Evolutionary conservation across 495 filamentous ascomycete genomes (phyloP).

Genomic region (Tuber microsphaerosporum): DNA sequence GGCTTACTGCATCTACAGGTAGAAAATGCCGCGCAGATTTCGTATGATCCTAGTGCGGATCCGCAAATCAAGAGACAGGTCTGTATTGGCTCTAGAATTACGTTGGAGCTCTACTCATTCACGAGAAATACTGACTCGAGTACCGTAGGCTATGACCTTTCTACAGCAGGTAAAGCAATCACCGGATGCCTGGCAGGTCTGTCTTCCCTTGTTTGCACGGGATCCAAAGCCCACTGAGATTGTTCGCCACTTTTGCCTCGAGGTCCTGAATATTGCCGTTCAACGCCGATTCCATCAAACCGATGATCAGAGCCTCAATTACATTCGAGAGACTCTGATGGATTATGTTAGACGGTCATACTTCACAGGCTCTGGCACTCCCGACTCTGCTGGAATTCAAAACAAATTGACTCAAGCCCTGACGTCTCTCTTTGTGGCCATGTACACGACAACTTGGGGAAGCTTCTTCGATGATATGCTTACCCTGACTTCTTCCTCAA

Average conservation of each 20-base stretch:
- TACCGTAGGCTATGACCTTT: slow-evolving; percentile 36
- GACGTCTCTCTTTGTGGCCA: slow-evolving; percentile 76
- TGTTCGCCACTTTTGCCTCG: slow-evolving; percentile 77
- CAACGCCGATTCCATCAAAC: slow-evolving; percentile 58
- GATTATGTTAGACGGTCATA: slow-evolving; percentile 70
- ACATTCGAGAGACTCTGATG: slow-evolving; percentile 69
- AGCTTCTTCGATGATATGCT: slow-evolving; percentile 83
- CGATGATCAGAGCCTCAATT: slow-evolving; percentile 57
- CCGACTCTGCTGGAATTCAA: slow-evolving; percentile 69
- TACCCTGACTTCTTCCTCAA: slow-evolving; percentile 55
- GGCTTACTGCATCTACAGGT: slow-evolving; percentile 18
- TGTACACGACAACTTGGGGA: slow-evolving; percentile 80
- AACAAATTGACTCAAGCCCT: slow-evolving; percentile 96
- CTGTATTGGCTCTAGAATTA: background rate
- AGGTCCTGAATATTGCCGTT: slow-evolving; percentile 85
- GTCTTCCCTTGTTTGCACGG: slow-evolving; percentile 74
- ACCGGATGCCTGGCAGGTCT: slow-evolving; percentile 67
- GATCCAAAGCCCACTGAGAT: slow-evolving; percentile 72
- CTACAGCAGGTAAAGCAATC: slow-evolving; percentile 36
- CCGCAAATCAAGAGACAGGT: slow-evolving; percentile 38
- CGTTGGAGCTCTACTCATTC: slow-evolving; percentile 9
- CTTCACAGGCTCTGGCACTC: slow-evolving; percentile 50
- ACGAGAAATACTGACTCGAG: background rate
- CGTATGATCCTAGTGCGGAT: slow-evolving; percentile 24
- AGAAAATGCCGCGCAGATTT: slow-evolving; percentile 38